Percentiles rank a stretch among this genome's conserved stretches.
Evolutionary conservation across 2,329 filamentous ascomycete genomes (phyloP).

Genomic region (Macrophomina phaseolina): DNA sequence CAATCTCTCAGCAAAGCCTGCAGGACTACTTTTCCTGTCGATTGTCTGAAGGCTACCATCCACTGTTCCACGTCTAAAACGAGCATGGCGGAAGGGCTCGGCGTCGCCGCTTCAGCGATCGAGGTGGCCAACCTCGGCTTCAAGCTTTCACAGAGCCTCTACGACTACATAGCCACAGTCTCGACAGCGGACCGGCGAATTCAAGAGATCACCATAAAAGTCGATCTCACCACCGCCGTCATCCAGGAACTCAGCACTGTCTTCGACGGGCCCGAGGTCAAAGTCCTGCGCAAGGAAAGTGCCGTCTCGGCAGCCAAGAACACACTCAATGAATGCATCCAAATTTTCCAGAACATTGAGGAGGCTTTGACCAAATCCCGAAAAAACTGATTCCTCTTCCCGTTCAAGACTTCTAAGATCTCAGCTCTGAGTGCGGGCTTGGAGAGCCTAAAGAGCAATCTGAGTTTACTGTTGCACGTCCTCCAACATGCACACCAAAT

Average conservation of each 20-base stretch:
- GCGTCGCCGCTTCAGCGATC: not conserved
- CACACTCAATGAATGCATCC: not conserved
- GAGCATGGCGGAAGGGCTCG: not conserved
- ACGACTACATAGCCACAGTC: conserved; percentile 1
- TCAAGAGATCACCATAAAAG: not conserved
- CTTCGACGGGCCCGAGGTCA: not conserved
- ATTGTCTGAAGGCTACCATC: no score
- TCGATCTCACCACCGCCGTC: not conserved
- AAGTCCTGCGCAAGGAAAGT: not conserved
- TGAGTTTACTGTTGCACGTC: not conserved
- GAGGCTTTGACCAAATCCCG: not conserved
- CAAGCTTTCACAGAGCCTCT: not conserved
- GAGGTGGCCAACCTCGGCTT: conserved; percentile 9
- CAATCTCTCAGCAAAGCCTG: no score
- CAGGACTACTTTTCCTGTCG: no score
- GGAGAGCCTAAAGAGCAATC: conserved; percentile 11
- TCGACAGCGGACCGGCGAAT: not conserved
- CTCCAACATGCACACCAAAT: not conserved
- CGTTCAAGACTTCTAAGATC: not conserved
- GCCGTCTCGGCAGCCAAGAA: not conserved
- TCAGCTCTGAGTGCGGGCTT: not conserved
- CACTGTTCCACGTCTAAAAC: not conserved
- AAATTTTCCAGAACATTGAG: not conserved
- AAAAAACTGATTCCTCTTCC: conserved; percentile 2
- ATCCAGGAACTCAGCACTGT: conserved; percentile 4